Conservation (phyloP, 192 early-diverging fungal species). For the Haplosporangium gracile region DNA sequence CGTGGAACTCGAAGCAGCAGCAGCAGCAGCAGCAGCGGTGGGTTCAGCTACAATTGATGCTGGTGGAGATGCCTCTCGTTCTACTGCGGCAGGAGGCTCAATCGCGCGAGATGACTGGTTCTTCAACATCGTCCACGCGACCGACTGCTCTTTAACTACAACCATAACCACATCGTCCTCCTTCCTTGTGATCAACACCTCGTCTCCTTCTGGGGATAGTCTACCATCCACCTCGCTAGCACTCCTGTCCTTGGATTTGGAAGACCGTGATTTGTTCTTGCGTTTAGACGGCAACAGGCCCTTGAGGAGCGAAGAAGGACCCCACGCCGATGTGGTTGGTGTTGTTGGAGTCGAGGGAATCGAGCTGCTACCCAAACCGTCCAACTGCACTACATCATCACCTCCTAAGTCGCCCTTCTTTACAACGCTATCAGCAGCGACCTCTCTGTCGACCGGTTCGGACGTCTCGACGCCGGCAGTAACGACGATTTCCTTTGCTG, state of each 20-base stretch:
- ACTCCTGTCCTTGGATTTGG: not conserved
- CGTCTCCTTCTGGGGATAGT: not conserved
- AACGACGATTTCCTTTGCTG: not conserved
- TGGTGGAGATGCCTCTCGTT: not conserved
- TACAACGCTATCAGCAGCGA: not conserved
- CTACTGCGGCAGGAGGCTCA: not conserved
- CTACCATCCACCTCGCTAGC: not conserved
- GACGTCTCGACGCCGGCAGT: not conserved
- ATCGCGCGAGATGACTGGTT: not conserved
- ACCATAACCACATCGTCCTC: not conserved
- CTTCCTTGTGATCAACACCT: not conserved
- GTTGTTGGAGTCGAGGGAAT: not conserved
- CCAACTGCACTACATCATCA: not conserved
- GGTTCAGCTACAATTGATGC: not conserved
- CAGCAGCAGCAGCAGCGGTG: not conserved
- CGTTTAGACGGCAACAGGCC: not conserved
- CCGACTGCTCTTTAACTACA: not conserved
- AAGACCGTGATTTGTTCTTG: not conserved
- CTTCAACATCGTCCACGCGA: constrained; percentile 5
- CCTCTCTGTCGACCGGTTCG: not conserved
- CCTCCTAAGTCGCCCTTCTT: not conserved
- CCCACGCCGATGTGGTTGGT: not conserved
- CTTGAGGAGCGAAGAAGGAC: not conserved
- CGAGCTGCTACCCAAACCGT: not conserved
- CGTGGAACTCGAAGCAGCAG: not conserved